These are phyloP conservation scores for Pisolithus marmoratus DNA, from an alignment of 768 basidiomycete genomes.

Conservation along the genomic window DNA sequence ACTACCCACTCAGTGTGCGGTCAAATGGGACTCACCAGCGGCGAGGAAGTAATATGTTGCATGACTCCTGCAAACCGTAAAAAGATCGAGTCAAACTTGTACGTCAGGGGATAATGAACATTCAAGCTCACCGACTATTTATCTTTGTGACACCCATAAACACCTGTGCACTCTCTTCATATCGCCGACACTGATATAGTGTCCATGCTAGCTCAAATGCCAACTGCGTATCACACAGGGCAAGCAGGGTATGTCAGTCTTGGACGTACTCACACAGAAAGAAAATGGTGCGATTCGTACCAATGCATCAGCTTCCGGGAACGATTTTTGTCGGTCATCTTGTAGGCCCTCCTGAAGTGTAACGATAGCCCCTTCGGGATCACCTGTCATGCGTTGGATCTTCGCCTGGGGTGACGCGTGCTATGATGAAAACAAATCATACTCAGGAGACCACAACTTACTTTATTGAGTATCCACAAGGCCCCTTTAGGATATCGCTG, in stretches of 20 bases:
- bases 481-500: slow-evolving; percentile 59
- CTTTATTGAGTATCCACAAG: slow-evolving; percentile 71
- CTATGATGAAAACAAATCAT: background rate
- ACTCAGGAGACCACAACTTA: slow-evolving; percentile 18
- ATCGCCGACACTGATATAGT: slow-evolving; percentile 54
- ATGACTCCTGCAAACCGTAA: slow-evolving; percentile 49
- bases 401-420: slow-evolving; percentile 47
- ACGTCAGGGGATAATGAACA: background rate
- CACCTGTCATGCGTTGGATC: slow-evolving; percentile 64
- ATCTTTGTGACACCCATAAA: slow-evolving; percentile 60
- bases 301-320: slow-evolving; percentile 70
- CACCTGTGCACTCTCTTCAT: slow-evolving; percentile 60
- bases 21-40: slow-evolving; percentile 36
- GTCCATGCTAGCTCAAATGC: slow-evolving; percentile 79
- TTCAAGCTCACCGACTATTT: slow-evolving; percentile 56
- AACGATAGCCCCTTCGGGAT: slow-evolving; percentile 60
- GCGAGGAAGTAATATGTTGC: slow-evolving; percentile 76
- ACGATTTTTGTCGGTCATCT: slow-evolving; percentile 45
- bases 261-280: background rate
- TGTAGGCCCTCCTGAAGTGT: slow-evolving; percentile 55
- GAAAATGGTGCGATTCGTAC: slow-evolving; percentile 32
- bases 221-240: slow-evolving; percentile 36
- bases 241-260: background rate
- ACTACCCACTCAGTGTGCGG: background rate
- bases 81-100: background rate